Evolutionary conservation across 108 stramenopile genomes (phyloP).

Genomic region (Poteriospumella lacustris): DNA sequence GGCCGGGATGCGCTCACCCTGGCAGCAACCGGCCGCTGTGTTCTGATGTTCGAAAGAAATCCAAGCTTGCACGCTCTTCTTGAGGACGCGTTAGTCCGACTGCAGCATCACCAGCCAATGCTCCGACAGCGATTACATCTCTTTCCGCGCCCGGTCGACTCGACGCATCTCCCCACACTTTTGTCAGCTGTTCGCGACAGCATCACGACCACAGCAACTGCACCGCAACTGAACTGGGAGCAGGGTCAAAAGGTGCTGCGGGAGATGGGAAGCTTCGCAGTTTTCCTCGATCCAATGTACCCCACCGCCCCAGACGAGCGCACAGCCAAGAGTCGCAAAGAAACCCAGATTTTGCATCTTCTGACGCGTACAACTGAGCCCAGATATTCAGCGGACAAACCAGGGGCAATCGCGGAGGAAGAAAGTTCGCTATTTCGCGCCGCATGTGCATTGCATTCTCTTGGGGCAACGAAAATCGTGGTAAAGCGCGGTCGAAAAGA

Average conservation of each 20-base stretch:
- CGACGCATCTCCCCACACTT: too few species aligned
- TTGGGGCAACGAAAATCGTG: not conserved
- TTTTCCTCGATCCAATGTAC: constrained; percentile 18
- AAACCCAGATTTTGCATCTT: not conserved
- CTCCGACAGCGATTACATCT: not conserved
- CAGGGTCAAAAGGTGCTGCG: not conserved
- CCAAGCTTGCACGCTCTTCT: not conserved
- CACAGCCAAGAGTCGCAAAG: not conserved
- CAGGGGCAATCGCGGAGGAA: too few species aligned
- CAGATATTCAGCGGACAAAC: too few species aligned
- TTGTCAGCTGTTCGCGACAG: not conserved
- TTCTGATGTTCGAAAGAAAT: not conserved
- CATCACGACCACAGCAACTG: not conserved
- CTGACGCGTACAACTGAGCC: not conserved
- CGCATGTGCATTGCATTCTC: not conserved
- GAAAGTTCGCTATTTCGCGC: not conserved
- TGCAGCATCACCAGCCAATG: not conserved
- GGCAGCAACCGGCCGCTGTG: not conserved
- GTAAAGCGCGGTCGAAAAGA: not conserved
- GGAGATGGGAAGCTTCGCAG: not conserved
- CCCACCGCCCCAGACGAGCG: not conserved
- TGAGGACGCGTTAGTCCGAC: not conserved
- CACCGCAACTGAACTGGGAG: not conserved
- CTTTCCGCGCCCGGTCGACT: not conserved
- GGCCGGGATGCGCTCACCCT: not conserved